Percentiles rank a stretch among this genome's conserved stretches.
phyloP scores from a whole-genome alignment of 2,329 filamentous ascomycete species.

The Ampelomyces quisqualis region DNA sequence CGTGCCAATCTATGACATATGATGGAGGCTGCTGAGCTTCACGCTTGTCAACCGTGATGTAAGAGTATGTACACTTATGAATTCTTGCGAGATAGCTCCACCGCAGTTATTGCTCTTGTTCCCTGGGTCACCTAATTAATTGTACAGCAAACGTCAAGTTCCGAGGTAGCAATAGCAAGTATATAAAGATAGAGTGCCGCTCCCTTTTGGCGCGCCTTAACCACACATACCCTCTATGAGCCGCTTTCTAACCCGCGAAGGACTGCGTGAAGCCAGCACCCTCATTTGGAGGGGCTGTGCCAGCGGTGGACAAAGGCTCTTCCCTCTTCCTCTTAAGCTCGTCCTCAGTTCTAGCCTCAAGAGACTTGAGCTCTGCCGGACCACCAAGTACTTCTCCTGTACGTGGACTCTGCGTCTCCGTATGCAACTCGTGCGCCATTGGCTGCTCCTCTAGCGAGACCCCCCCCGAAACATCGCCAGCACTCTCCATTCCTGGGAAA shows the following conservation, averaged over 20 bases:
- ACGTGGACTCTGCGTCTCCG: constrained; percentile 2
- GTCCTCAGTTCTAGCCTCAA: not conserved
- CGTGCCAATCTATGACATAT: too few relatives aligned
- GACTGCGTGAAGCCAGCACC: constrained; percentile 8
- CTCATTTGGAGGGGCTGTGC: constrained; percentile 1
- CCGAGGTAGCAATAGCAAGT: not conserved
- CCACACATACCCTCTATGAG: not conserved
- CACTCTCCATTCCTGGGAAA: constrained; percentile 16
- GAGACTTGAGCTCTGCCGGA: not conserved
- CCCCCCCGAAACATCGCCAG: constrained; percentile 2
- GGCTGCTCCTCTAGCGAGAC: constrained; percentile 6
- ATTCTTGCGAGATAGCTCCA: too few relatives aligned
- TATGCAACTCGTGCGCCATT: constrained; percentile 1
- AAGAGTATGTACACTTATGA: too few relatives aligned
- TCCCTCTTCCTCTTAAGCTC: constrained; percentile 7
- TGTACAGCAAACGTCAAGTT: not conserved
- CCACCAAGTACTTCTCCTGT: not conserved
- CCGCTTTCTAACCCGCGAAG: constrained; percentile 1
- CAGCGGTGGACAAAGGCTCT: constrained; percentile 2
- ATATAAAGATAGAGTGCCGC: not conserved
- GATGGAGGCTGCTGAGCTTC: too few relatives aligned
- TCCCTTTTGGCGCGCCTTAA: not conserved
- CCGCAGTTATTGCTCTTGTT: too few relatives aligned
- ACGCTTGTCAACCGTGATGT: too few relatives aligned
- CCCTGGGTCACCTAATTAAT: too few relatives aligned